Percentiles rank a stretch among this genome's conserved stretches.
phyloP scores from a whole-genome alignment of 2,329 filamentous ascomycete genomes.

The Epichloe uncinata region DNA sequence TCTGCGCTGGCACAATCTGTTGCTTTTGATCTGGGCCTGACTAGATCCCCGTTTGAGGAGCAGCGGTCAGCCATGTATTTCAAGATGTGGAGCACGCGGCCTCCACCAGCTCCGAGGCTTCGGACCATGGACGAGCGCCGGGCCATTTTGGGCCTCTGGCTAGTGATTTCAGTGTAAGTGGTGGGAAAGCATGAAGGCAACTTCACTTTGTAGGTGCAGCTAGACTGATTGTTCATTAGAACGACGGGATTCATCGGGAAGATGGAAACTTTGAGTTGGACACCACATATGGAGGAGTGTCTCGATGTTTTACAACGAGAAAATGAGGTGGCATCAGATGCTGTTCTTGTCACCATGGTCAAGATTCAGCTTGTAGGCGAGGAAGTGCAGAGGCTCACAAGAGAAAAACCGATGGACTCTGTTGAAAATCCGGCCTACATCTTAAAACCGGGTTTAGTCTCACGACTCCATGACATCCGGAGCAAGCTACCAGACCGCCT shows the following conservation, averaged over 20 bases:
- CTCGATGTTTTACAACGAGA: slow-evolving; percentile 31
- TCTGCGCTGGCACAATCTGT: slow-evolving; percentile 29
- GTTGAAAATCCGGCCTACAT: slow-evolving; percentile 18
- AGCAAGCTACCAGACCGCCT: slow-evolving; percentile 12
- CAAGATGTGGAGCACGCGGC: slow-evolving; percentile 19
- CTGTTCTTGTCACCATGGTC: slow-evolving; percentile 26
- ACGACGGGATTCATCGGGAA: slow-evolving; percentile 28
- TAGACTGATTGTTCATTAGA: slow-evolving; percentile 9
- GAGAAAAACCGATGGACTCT: slow-evolving; percentile 17
- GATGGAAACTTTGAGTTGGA: slow-evolving; percentile 42
- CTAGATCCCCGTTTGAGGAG: slow-evolving; percentile 23
- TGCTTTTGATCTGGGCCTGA: slow-evolving; percentile 33
- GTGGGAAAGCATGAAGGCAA: too few relatives aligned
- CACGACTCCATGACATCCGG: slow-evolving; percentile 15
- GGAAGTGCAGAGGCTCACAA: slow-evolving; percentile 20
- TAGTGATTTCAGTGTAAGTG: slow-evolving; percentile 22
- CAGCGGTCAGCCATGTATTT: slow-evolving; percentile 23
- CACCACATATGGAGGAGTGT: slow-evolving; percentile 43
- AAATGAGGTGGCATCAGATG: slow-evolving; percentile 35
- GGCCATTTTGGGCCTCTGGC: slow-evolving; percentile 34
- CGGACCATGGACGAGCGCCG: slow-evolving; percentile 37
- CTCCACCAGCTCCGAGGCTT: slow-evolving; percentile 14
- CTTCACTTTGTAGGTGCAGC: too few relatives aligned
- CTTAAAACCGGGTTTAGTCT: slow-evolving; percentile 18
- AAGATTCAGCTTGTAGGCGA: slow-evolving; percentile 27